These are phyloP conservation scores for Suhomyces tanzawaensis DNA, from an alignment of 805 yeast genomes.

Conservation along the genomic window DNA sequence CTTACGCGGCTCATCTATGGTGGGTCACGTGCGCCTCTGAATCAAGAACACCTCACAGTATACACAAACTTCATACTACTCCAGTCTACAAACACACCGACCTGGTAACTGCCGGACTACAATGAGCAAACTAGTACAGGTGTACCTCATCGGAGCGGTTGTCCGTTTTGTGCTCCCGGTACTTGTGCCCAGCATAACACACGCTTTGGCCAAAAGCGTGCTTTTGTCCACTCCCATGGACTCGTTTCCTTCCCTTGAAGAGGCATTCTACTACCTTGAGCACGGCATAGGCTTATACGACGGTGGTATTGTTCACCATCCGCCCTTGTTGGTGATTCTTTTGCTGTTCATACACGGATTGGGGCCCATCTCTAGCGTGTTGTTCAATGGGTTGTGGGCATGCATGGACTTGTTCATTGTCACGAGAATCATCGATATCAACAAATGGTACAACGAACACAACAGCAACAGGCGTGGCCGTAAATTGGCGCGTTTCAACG, in stretches of 20 bases:
- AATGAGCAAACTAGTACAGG: constrained; percentile 24
- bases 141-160: constrained; percentile 26
- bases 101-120: neutral
- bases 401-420: constrained; percentile 59
- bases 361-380: constrained; percentile 8
- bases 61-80: neutral
- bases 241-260: constrained; percentile 53
- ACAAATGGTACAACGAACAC: constrained; percentile 37
- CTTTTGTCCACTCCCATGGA: constrained; percentile 73
- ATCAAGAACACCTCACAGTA: neutral
- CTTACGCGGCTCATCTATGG: neutral
- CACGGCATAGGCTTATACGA: constrained; percentile 65
- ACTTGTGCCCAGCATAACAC: constrained; percentile 29
- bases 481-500: constrained; percentile 24
- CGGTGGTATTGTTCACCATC: constrained; percentile 86
- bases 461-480: constrained; percentile 13
- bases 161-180: constrained; percentile 37
- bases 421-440: constrained; percentile 48
- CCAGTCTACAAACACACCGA: neutral
- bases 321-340: constrained; percentile 65
- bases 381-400: constrained; percentile 50
- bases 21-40: neutral
- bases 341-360: constrained; percentile 38
- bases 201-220: constrained; percentile 38
- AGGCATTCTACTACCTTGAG: constrained; percentile 33